These are phyloP conservation scores for Citrus medica DNA, from an alignment of 345 rosid genomes.

Conservation along the genomic window DNA sequence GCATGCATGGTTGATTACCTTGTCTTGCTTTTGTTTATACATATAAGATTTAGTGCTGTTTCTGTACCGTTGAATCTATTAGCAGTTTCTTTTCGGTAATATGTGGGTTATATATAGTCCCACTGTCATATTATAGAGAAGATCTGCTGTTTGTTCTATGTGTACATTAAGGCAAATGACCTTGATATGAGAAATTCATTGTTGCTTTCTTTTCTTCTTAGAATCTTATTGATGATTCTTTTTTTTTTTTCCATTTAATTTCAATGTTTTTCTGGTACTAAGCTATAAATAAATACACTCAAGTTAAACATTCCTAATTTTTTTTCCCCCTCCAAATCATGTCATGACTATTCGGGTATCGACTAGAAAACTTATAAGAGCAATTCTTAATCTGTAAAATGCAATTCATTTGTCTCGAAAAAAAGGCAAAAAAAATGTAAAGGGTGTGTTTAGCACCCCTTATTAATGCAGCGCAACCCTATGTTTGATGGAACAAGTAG, in stretches of 20 bases:
- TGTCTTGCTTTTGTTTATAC: neutral
- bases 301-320: too few species aligned
- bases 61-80: neutral
- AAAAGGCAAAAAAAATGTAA: too few species aligned
- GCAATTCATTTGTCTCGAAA: too few species aligned
- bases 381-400: too few species aligned
- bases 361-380: neutral
- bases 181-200: neutral
- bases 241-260: neutral
- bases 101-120: neutral
- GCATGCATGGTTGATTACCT: neutral
- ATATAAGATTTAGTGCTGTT: neutral
- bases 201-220: neutral
- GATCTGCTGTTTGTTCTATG: neutral
- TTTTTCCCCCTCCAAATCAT: neutral
- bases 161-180: neutral
- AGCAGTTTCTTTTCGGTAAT: constrained; percentile 6
- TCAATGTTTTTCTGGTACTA: neutral
- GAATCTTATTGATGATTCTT: neutral
- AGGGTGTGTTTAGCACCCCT: too few species aligned
- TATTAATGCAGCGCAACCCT: too few species aligned
- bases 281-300: too few species aligned
- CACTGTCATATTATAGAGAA: neutral
- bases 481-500: too few species aligned
- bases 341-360: neutral